phyloP scores from a whole-genome alignment of 345 rosid species.

The Citrus mangshanensis region DNA sequence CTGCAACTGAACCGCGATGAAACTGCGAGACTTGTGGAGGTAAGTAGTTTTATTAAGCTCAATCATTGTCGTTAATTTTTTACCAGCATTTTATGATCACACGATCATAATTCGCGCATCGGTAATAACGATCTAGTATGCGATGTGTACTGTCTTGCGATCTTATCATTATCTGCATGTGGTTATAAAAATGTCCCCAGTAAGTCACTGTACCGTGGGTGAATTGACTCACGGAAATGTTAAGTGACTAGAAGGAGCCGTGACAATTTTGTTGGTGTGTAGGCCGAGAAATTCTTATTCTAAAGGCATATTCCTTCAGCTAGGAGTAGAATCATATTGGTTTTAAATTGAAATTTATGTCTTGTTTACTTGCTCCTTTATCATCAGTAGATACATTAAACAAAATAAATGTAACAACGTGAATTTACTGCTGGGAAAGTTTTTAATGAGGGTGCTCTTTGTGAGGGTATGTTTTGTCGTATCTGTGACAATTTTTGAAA shows the following conservation, averaged over 20 bases:
- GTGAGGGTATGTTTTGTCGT: neutral
- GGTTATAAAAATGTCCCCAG: too few species aligned
- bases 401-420: neutral
- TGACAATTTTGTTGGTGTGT: too few species aligned
- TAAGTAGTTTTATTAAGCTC: constrained; percentile 24
- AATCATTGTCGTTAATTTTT: neutral
- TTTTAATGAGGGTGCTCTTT: neutral
- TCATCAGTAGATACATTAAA: neutral
- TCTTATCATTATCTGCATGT: too few species aligned
- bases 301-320: neutral
- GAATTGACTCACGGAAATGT: too few species aligned
- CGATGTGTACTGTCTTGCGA: too few species aligned
- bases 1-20: constrained; percentile 44
- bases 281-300: neutral
- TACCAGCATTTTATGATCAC: neutral
- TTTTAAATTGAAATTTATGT: neutral
- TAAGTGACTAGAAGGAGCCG: too few species aligned
- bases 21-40: constrained; percentile 51
- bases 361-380: neutral
- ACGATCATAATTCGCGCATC: too few species aligned
- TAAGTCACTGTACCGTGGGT: too few species aligned
- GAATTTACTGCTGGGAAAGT: neutral
- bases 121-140: too few species aligned
- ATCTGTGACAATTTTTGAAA: neutral
- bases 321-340: neutral